Conservation (phyloP, 768 basidiomycete species). For the Mycena vulgaris region DNA sequence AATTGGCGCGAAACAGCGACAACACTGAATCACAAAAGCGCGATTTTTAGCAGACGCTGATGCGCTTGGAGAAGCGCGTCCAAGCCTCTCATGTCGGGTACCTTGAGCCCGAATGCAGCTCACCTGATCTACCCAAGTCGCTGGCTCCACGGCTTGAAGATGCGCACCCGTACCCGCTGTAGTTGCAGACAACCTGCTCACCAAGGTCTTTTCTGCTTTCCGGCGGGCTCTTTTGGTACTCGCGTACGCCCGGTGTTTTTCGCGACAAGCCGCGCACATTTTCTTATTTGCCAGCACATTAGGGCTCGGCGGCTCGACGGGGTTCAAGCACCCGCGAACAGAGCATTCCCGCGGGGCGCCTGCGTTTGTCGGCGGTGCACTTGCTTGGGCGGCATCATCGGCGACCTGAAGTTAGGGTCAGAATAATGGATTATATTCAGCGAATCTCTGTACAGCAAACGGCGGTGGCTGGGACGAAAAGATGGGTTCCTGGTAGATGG, state of each 20-base stretch:
- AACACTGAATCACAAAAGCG: neutral
- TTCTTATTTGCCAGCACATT: slow-evolving; percentile 47
- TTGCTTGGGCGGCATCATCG: neutral
- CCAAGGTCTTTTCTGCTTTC: slow-evolving; percentile 66
- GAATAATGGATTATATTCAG: neutral
- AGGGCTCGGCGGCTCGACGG: slow-evolving; percentile 45
- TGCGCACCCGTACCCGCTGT: neutral
- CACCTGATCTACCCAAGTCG: slow-evolving; percentile 7
- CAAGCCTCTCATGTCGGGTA: no score
- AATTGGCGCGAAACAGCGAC: neutral
- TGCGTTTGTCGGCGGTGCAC: neutral
- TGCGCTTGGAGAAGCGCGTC: no score
- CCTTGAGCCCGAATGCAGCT: neutral
- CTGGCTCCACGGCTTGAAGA: neutral
- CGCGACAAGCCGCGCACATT: slow-evolving; percentile 70
- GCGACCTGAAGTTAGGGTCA: neutral
- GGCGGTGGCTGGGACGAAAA: neutral
- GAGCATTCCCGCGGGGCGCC: slow-evolving; percentile 50
- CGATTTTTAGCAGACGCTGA: no score
- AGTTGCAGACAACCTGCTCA: slow-evolving; percentile 30
- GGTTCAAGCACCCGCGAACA: slow-evolving; percentile 60
- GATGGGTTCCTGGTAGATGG: neutral
- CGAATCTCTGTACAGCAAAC: slow-evolving; percentile 2
- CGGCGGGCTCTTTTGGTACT: slow-evolving; percentile 65
- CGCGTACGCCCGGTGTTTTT: slow-evolving; percentile 66